Percentiles rank a stretch among this genome's conserved stretches.
Conservation (phyloP, 805 yeast genomes). For the Phaffomyces opuntiae region DNA sequence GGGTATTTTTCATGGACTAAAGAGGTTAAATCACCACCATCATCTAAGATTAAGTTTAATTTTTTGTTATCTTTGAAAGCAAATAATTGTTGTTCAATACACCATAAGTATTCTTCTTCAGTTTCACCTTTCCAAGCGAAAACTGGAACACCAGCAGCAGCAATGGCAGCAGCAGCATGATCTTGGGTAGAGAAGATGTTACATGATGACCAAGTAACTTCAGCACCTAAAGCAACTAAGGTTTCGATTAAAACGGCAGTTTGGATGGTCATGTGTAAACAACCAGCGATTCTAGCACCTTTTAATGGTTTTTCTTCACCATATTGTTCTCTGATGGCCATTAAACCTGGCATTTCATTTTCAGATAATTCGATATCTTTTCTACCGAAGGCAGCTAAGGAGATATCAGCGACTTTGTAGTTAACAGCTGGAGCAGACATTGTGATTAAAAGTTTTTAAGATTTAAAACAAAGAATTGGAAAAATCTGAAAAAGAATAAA, state of each 20-base stretch:
- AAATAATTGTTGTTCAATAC: constrained; percentile 97
- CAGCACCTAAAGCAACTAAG: constrained; percentile 95
- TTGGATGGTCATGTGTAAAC: constrained; percentile 99
- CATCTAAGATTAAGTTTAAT: constrained; percentile 95
- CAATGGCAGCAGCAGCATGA: constrained; percentile 99
- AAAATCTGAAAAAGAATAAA: too few relatives aligned
- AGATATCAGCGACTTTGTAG: constrained; percentile 96
- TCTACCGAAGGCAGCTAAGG: constrained; percentile 99
- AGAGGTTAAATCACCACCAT: constrained; percentile 98
- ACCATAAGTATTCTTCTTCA: constrained; percentile 99
- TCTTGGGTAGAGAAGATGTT: constrained; percentile 99
- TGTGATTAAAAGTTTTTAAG: neutral
- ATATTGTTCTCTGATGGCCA: constrained; percentile 93
- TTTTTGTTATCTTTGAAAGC: constrained; percentile 94
- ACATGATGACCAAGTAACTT: constrained; percentile 99
- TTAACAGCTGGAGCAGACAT: constrained; percentile 61
- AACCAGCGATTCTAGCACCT: constrained; percentile 98
- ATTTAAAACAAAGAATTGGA: too few relatives aligned
- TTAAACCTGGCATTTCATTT: constrained; percentile 99
- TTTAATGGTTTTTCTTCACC: constrained; percentile 89
- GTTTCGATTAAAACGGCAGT: constrained; percentile 99
- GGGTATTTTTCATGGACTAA: constrained; percentile 97
- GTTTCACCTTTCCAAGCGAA: constrained; percentile 99
- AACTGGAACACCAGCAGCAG: constrained; percentile 98
- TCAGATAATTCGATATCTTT: constrained; percentile 98